Evolutionary conservation across 2,329 filamentous ascomycete species (phyloP).

Genomic region (Sphaerostilbella broomeana): DNA sequence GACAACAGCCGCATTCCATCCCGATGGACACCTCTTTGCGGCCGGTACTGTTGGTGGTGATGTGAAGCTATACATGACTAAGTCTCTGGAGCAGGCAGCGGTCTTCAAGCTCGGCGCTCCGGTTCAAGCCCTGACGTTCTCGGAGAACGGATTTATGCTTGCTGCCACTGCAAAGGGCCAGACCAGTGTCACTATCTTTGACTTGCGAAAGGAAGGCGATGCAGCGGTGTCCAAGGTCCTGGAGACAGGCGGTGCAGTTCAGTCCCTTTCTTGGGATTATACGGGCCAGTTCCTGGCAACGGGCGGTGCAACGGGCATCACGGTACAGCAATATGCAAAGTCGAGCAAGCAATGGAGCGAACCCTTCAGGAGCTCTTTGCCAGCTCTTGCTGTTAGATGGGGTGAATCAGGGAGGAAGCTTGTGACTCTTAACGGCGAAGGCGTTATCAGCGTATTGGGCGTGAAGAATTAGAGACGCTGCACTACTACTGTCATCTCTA

Average conservation of each 20-base stretch:
- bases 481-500: no score
- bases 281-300: constrained; percentile 87
- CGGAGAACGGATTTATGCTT: constrained; percentile 95
- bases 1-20: constrained; percentile 79
- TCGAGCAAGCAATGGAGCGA: constrained; percentile 83
- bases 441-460: constrained; percentile 65
- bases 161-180: constrained; percentile 74
- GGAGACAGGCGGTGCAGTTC: constrained; percentile 72
- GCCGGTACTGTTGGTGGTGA: constrained; percentile 73
- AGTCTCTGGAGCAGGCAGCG: constrained; percentile 68
- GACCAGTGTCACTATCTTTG: constrained; percentile 77
- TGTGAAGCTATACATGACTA: constrained; percentile 85
- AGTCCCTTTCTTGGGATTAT: constrained; percentile 83
- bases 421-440: constrained; percentile 67
- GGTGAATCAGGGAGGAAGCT: constrained; percentile 67
- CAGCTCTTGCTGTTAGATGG: constrained; percentile 71
- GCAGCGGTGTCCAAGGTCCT: constrained; percentile 76
- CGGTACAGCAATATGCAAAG: constrained; percentile 87
- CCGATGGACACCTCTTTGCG: constrained; percentile 90
- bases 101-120: constrained; percentile 64
- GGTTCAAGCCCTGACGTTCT: constrained; percentile 74
- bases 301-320: constrained; percentile 70
- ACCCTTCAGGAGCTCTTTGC: constrained; percentile 67
- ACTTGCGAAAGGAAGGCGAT: constrained; percentile 85
- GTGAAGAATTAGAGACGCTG: constrained; percentile 8